Base-by-base conservation (phyloP, 129 eudicot genomes). In the Sambucus nigra region DNA sequence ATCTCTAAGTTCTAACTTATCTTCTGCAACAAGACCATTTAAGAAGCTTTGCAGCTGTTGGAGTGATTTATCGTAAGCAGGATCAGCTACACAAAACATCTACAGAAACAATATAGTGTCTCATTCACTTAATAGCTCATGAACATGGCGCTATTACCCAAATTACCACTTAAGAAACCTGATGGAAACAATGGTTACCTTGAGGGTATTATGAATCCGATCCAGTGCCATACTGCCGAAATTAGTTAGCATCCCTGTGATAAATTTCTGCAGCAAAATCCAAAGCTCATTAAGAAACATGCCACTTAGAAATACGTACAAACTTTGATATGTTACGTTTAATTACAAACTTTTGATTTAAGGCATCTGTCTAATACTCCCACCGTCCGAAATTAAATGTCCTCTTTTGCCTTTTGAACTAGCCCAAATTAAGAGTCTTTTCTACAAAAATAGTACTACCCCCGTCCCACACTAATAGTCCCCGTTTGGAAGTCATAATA, bases 191-290 rank as follows among this genome's bases (percentile, higher is more conserved):
- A 26, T 28, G 28, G 49, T 61, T 73, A 91, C 95, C 98, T 85
- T 91, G 75, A 91, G 88, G 45, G 89, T 79, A 68, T 91, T 91
- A 53, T 91, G 98, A 28, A 91, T 91, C 16, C 95, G 79, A 31
- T 91, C 94, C 80, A 91, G 63, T 18, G 78, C 87, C 98, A 91
- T 82, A 84, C 94, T 85, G 33, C 98, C 95, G 23, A 91, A 79
- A 64, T 91, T 91, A 55, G 80, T 91, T 55, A 89, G 95, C 98
- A 91, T 85, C 67, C 95, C 98, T 52, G 63, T 68, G 64, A 85
- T 82, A 46, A 85, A 91, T 79, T 91, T 91, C 98, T 91, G 80
- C 74, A 69, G 49, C 53, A 54, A 42, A 51, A 55, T 13, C 24
- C 51, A 21, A 12, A 46, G 21, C 10, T 44, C 41, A 40, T 22